phyloP scores from a whole-genome alignment of 2,329 filamentous ascomycete species.

The Shiraia bambusicola region DNA sequence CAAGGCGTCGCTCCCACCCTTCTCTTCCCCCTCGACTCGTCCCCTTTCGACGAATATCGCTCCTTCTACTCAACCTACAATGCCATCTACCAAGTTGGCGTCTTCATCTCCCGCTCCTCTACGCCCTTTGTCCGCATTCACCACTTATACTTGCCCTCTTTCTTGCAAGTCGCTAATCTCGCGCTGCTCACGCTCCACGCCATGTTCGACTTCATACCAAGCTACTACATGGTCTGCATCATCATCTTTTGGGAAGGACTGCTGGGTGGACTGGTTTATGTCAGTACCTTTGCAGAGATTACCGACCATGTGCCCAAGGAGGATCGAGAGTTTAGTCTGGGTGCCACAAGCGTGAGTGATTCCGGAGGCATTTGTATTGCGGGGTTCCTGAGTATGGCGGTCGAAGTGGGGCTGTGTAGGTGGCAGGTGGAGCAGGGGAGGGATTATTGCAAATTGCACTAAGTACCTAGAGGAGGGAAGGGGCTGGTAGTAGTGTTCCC shows the following conservation, averaged over 20 bases:
- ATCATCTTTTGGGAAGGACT: conserved; percentile 94
- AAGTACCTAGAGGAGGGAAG: no score
- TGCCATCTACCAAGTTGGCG: conserved; percentile 91
- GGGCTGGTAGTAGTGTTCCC: conserved; percentile 14
- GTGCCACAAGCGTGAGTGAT: conserved; percentile 89
- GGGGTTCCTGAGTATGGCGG: conserved; percentile 75
- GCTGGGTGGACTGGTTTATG: conserved; percentile 87
- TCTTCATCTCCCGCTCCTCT: conserved; percentile 91
- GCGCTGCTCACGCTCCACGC: conserved; percentile 72
- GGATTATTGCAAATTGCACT: conserved; percentile 54
- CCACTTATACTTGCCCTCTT: conserved; percentile 75
- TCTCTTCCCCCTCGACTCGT: conserved; percentile 74
- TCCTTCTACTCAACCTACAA: conserved; percentile 94
- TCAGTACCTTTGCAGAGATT: conserved; percentile 87
- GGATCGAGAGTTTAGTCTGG: conserved; percentile 87
- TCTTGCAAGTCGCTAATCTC: conserved; percentile 81
- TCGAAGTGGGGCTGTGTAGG: conserved; percentile 79
- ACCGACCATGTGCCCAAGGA: conserved; percentile 74
- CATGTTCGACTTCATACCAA: conserved; percentile 77
- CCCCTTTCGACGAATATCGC: conserved; percentile 78
- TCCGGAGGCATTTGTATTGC: conserved; percentile 88
- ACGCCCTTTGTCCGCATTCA: conserved; percentile 84
- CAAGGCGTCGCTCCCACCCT: conserved; percentile 89
- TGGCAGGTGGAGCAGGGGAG: conserved; percentile 83
- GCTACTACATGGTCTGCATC: conserved; percentile 79